Evolutionary conservation across 306 rosid genomes (phyloP).

Genomic region (Cucumis hystrix): DNA sequence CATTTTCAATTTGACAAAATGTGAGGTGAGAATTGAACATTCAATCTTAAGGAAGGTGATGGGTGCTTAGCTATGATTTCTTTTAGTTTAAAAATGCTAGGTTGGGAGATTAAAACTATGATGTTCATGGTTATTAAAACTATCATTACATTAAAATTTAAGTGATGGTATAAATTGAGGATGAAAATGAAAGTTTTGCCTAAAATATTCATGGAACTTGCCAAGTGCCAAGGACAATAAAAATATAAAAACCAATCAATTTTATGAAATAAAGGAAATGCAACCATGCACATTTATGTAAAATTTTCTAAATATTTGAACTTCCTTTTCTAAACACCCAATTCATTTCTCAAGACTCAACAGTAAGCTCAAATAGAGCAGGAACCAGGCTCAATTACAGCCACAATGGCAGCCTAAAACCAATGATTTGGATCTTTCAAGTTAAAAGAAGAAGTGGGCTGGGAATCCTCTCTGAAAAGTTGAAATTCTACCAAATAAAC

Average conservation of each 20-base stretch:
- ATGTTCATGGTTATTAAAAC: no score
- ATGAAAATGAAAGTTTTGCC: neutral
- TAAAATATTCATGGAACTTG: neutral
- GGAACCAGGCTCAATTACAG: neutral
- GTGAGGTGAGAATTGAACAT: neutral
- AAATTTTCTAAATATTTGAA: neutral
- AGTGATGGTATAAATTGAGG: neutral
- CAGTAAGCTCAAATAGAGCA: neutral
- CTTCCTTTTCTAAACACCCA: neutral
- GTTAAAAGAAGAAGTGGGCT: neutral
- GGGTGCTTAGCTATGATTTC: no score
- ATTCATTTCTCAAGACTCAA: neutral
- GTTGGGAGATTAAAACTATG: no score
- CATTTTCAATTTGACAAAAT: no score
- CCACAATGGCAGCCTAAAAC: neutral
- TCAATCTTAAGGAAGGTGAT: neutral
- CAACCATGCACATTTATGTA: neutral
- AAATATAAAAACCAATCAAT: neutral
- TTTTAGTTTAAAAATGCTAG: no score
- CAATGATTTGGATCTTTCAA: neutral
- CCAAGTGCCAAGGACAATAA: neutral
- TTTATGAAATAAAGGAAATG: neutral
- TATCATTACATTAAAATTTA: neutral
- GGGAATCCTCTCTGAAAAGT: neutral
- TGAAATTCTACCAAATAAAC: neutral